A percentile compares a stretch with the other conserved stretches of the same genome.
Conservation (phyloP, 257 asterid genomes). For the Solanum neorickii region DNA sequence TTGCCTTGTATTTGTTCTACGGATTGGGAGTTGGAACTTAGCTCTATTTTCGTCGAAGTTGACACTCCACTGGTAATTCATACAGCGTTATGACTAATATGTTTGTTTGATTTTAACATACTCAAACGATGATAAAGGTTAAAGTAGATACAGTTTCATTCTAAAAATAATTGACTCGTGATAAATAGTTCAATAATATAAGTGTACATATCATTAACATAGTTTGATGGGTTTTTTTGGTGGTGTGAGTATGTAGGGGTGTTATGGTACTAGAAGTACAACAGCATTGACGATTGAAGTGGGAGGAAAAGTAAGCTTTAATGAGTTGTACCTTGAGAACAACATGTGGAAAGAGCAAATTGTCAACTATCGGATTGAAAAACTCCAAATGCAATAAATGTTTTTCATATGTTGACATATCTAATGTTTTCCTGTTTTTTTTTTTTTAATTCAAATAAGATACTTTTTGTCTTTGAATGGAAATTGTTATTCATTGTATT, state of each 20-base stretch:
- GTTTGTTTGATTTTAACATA: not conserved
- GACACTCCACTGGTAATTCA: constrained; percentile 53
- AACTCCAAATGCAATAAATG: not conserved
- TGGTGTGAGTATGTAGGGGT: constrained; percentile 8
- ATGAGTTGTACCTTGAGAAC: constrained; percentile 44
- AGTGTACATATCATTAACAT: not conserved
- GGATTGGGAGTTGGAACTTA: constrained; percentile 48
- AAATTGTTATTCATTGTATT: not conserved
- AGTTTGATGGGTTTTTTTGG: not conserved
- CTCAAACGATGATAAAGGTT: not conserved
- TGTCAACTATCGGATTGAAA: constrained; percentile 21
- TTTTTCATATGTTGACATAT: not conserved
- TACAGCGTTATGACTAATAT: not conserved
- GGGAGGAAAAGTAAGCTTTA: constrained; percentile 45
- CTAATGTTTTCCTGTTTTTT: not conserved
- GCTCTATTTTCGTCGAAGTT: constrained; percentile 59
- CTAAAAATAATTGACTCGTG: too few relatives aligned
- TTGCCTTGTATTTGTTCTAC: constrained; percentile 44
- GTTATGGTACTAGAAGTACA: constrained; percentile 36
- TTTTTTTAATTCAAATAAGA: not conserved
- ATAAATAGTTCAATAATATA: not conserved
- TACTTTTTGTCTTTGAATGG: not conserved
- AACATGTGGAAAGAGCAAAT: constrained; percentile 43
- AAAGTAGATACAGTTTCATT: too few relatives aligned
- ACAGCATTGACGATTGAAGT: constrained; percentile 36